phyloP scores from a whole-genome alignment of 257 asterid genomes.

The Nicotiana otophora region DNA sequence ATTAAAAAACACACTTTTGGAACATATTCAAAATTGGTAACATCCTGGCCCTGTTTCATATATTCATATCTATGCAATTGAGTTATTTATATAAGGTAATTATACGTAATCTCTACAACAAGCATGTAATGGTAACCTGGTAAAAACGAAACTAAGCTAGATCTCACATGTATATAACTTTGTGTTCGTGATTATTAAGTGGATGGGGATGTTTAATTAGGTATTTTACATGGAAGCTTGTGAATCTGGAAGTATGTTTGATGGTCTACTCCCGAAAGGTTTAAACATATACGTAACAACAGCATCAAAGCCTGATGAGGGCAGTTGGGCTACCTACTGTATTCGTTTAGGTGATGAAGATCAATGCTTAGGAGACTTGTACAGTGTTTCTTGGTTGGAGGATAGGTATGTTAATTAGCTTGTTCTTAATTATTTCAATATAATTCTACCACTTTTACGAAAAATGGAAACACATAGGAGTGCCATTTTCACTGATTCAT shows the following conservation, averaged over 20 bases:
- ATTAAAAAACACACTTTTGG: constrained; percentile 67
- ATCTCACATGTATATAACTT: too few species aligned
- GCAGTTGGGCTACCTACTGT: constrained; percentile 93
- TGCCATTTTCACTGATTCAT: too few species aligned
- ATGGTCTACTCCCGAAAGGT: constrained; percentile 73
- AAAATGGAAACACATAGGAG: background rate
- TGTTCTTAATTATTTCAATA: too few species aligned
- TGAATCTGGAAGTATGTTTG: constrained; percentile 90
- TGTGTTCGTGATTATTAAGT: too few species aligned
- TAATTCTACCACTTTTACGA: background rate
- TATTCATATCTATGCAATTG: background rate
- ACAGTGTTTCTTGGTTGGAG: constrained; percentile 93
- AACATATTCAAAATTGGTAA: constrained; percentile 78
- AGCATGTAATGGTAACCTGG: too few species aligned
- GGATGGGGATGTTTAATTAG: constrained; percentile 17
- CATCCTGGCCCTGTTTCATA: background rate
- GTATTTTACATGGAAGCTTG: constrained; percentile 93
- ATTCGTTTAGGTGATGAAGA: background rate
- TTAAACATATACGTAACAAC: constrained; percentile 79
- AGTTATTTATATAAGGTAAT: too few species aligned
- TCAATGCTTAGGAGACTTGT: constrained; percentile 80
- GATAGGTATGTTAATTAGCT: constrained; percentile 36
- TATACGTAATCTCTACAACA: too few species aligned
- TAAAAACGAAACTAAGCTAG: too few species aligned
- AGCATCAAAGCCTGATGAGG: constrained; percentile 83